Evolutionary conservation across 352 stramenopile species (phyloP), one percentile per base, ranked within the genome.

Genomic region (Globisporangium spinosum): DNA sequence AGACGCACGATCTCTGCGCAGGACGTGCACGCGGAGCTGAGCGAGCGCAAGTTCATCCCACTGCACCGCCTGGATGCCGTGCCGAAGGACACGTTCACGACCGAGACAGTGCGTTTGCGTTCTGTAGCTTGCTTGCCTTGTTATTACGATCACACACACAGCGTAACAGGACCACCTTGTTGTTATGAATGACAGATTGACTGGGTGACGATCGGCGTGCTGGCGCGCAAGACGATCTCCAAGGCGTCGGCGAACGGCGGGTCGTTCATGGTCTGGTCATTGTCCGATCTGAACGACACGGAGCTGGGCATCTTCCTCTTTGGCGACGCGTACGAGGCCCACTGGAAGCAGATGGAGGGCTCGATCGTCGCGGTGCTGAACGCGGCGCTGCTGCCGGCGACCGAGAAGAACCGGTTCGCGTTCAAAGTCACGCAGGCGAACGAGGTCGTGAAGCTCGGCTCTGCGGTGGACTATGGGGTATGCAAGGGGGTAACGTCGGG

Each of bases 121-220:
- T 40, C 40, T n/a, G 4, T 47, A 25, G 32, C 38, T 7, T 43
- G 38, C 4, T 49, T 49, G 15, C 8, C 13, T 49, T 49, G 1
- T 49, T n/a, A 9, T n/a, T 20, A n/a, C 1, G 15, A 49, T 49
- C 29, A 32, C 3, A 32, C 29, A 32, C 15, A 22, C 15, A 49
- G 40, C 15, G 5, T 22, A 49, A 49, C 15, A 17, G 20, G 17
- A 10, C 40, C 40, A 8, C 15, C 15, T 49, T n/a, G 40, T 49
- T 22, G 38, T 12, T 56, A 5, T 69, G 17, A 53, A 54, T 38
- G 32, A 13, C 29, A 89, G 83, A 61, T 83, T 7, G 87, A 95
- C 62, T 95, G 87, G 87, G 85, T 93, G 51, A 93, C 83, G 43
- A 92, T 95, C 64, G 87, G 85, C 29, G 87, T 93, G 20, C 64